Evolutionary conservation across 1,284 basidiomycete genomes (phyloP), one percentile per base, ranked within the genome.

Genomic region (Cutaneotrichosporon sp.): DNA sequence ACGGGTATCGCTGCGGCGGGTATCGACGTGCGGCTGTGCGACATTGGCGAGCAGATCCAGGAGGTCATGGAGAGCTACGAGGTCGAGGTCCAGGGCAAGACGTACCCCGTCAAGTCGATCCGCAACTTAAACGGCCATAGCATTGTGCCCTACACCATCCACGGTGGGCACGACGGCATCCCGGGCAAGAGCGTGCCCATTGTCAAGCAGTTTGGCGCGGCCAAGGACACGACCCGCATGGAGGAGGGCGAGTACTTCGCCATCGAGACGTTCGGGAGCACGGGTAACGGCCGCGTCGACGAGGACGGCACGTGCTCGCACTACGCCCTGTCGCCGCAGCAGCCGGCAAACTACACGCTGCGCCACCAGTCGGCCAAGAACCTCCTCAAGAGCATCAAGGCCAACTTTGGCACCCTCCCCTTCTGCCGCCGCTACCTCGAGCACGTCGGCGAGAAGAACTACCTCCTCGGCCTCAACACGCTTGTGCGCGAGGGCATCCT

Each of bases 51-150:
- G 0, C 85, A 86, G 43, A 95, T 99, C 63, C 95, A 99, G 78
- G 97, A 99, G 79, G 95, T 94, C 3, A 99, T 99, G 97, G 95
- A 98, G 77, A 93, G 91, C 5, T 97, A 98, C 76, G 97, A 99
- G 78, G 94, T 99, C 20, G 92, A 95, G 73, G 87, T 94, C 22
- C 84, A 87, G 31, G 90, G 92, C 42, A 93, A 95, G 77, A 84
- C 88, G 22, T 84, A 89, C 69, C 92, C 89, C 63, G 93, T 97
- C 66, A 97, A 94, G 80, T 84, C 90, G 2, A 97, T 97, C 64
- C 84, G 86, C 65, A 95, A 95, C 74, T 85, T 97, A 14, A 94
- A 91, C 60, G 94, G 95, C 0, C 95, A 97, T 78, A 89, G 89
- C 13, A 97, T 97, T 72, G 85, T 87, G 54, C 86, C 83, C n/a